Percentiles rank a stretch among this genome's conserved stretches.
These are phyloP conservation scores for Polygonum maritimum DNA, from an alignment of 148 eudicot species.

Conservation along the genomic window DNA sequence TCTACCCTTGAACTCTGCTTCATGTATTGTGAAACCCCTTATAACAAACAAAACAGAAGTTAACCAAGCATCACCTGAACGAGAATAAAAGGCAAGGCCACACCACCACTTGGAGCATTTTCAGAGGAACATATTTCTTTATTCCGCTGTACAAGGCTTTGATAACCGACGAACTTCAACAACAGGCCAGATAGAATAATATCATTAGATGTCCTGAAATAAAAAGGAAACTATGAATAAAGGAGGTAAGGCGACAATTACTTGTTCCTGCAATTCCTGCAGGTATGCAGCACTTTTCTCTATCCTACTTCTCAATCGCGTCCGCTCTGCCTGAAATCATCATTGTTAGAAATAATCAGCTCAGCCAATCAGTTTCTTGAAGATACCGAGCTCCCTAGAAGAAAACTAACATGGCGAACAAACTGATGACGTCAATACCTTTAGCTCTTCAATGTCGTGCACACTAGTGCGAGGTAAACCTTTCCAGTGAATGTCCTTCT, in stretches of 20 bases:
- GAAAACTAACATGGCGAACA: neutral
- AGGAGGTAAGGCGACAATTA: neutral
- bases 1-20: too few species aligned
- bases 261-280: constrained; percentile 73
- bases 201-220: constrained; percentile 4
- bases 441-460: constrained; percentile 73
- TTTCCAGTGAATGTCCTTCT: constrained; percentile 92
- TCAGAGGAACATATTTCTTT: constrained; percentile 70
- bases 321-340: constrained; percentile 50
- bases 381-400: neutral
- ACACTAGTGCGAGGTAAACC: constrained; percentile 82
- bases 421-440: constrained; percentile 34
- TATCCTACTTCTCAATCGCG: constrained; percentile 49
- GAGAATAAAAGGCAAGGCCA: constrained; percentile 83
- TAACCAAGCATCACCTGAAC: constrained; percentile 52
- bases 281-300: constrained; percentile 76
- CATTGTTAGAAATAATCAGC: neutral
- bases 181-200: neutral
- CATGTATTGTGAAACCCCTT: too few species aligned
- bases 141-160: constrained; percentile 67
- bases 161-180: constrained; percentile 57
- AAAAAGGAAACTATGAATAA: neutral
- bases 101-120: constrained; percentile 81
- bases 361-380: neutral
- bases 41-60: neutral